A percentile compares a stretch with the other conserved stretches of the same genome.
These are phyloP conservation scores for Tetrapisispora phaffii DNA, from an alignment of 805 yeast species.

Conservation along the genomic window DNA sequence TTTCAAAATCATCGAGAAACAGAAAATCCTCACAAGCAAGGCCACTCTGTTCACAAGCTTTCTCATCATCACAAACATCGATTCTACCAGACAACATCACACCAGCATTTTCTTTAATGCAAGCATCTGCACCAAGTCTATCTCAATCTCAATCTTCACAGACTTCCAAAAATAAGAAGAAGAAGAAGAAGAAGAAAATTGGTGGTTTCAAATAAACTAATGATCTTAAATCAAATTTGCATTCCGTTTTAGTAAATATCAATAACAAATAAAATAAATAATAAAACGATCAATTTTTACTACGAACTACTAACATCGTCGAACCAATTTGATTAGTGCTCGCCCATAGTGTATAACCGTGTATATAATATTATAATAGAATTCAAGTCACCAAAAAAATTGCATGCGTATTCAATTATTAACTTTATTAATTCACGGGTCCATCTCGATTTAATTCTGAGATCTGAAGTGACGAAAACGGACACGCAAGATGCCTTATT, in stretches of 20 bases:
- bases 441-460: no score
- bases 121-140: constrained; percentile 10
- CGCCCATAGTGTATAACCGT: no score
- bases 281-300: neutral
- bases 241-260: neutral
- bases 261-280: no score
- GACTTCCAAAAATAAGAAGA: constrained; percentile 30
- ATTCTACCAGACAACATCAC: constrained; percentile 24
- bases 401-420: no score
- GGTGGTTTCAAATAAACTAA: constrained; percentile 40
- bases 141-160: constrained; percentile 15
- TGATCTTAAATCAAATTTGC: neutral
- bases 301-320: no score
- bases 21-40: constrained; percentile 3
- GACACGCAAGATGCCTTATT: no score
- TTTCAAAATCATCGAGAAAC: neutral
- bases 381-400: no score
- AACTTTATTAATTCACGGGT: no score
- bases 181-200: constrained; percentile 27
- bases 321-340: no score
- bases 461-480: no score
- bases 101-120: constrained; percentile 27
- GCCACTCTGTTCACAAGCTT: neutral
- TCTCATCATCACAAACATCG: constrained; percentile 4
- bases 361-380: no score